phyloP scores from a whole-genome alignment of 1,284 basidiomycete genomes.

The Athelia sp. region DNA sequence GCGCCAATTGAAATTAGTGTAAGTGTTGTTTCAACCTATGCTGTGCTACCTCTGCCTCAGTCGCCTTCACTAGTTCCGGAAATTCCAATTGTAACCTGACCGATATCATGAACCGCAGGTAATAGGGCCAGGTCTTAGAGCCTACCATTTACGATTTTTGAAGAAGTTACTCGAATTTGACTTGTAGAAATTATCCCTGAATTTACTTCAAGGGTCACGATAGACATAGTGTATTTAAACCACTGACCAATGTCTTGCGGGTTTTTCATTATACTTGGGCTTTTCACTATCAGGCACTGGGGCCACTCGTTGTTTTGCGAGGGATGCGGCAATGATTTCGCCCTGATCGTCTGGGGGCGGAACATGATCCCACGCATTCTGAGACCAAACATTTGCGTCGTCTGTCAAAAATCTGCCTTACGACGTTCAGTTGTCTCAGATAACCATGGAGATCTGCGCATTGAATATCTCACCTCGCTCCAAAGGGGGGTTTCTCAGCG shows the following conservation, averaged over 20 bases:
- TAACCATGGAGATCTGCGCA: neutral
- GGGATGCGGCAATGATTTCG: slow-evolving; percentile 61
- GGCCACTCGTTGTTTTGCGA: slow-evolving; percentile 60
- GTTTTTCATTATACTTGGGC: slow-evolving; percentile 68
- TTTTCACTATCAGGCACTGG: slow-evolving; percentile 69
- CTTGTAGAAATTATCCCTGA: slow-evolving; percentile 88
- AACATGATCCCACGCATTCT: slow-evolving; percentile 89
- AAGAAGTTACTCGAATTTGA: slow-evolving; percentile 85
- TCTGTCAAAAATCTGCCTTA: slow-evolving; percentile 54
- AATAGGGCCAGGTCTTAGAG: neutral
- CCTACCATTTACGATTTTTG: slow-evolving; percentile 82
- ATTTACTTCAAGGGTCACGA: neutral
- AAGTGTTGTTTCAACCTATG: neutral
- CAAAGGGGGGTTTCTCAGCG: slow-evolving; percentile 62
- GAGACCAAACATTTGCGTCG: slow-evolving; percentile 62
- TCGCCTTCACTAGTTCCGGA: slow-evolving; percentile 73
- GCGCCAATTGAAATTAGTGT: slow-evolving; percentile 6
- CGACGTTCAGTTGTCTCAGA: neutral
- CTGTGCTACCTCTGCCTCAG: slow-evolving; percentile 55
- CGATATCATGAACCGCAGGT: no score
- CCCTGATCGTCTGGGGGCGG: slow-evolving; percentile 77
- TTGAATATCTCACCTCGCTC: slow-evolving; percentile 45
- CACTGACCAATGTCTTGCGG: slow-evolving; percentile 63
- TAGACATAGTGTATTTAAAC: slow-evolving; percentile 1
- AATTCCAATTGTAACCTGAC: slow-evolving; percentile 87